Conservation (phyloP, 2,329 filamentous ascomycete species). For the Beauveria sp. region DNA sequence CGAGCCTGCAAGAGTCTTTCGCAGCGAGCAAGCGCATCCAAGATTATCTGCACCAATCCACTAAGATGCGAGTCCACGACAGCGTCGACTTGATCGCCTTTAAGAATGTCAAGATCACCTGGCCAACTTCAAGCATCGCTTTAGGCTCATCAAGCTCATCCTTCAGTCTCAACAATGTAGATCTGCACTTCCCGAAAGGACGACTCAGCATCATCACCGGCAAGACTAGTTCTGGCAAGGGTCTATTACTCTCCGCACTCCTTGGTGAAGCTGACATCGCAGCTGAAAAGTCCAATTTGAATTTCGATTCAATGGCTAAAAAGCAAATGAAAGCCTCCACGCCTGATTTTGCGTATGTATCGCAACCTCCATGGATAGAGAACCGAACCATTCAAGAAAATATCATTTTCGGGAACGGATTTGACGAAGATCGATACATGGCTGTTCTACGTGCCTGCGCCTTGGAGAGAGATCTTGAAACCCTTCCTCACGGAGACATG, state of each 20-base stretch:
- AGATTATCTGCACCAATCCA: background rate
- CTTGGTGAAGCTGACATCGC: constrained; percentile 62
- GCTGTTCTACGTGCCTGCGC: constrained; percentile 61
- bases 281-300: constrained; percentile 28
- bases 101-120: constrained; percentile 1
- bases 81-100: background rate
- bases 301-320: constrained; percentile 13
- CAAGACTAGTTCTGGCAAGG: constrained; percentile 64
- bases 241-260: constrained; percentile 57
- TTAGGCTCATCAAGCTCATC: constrained; percentile 35
- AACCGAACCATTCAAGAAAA: constrained; percentile 66
- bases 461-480: constrained; percentile 59
- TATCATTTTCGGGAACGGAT: constrained; percentile 61
- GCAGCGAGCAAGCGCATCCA: constrained; percentile 9
- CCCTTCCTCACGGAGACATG: constrained; percentile 60
- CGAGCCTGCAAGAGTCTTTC: constrained; percentile 7
- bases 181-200: constrained; percentile 51
- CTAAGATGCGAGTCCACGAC: background rate
- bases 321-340: constrained; percentile 55
- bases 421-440: constrained; percentile 54
- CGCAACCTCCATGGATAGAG: constrained; percentile 71
- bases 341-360: constrained; percentile 59
- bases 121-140: background rate
- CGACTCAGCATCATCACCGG: constrained; percentile 62
- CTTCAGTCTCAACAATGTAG: constrained; percentile 52